A percentile compares a stretch with the other conserved stretches of the same genome.
These are phyloP conservation scores for Aspergillus alliaceus DNA, from an alignment of 2,329 filamentous ascomycete species.

Conservation along the genomic window DNA sequence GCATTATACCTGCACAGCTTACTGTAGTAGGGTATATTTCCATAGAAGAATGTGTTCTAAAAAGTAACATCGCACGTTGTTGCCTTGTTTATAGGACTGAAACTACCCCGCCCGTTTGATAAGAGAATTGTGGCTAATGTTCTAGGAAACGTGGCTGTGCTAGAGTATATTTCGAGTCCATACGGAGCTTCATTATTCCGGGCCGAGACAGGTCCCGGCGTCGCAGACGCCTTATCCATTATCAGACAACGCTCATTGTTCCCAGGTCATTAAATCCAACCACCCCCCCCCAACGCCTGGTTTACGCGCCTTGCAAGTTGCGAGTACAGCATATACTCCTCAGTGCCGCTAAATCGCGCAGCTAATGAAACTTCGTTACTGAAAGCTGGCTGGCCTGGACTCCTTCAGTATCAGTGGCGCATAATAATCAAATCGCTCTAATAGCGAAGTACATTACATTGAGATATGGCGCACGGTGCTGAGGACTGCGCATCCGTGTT, in stretches of 20 bases:
- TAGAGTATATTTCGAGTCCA: background rate
- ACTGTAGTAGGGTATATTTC: no score
- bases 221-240: background rate
- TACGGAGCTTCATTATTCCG: background rate
- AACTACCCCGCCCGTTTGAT: background rate
- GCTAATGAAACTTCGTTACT: background rate
- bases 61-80: background rate
- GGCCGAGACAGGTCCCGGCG: background rate
- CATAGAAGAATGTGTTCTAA: background rate
- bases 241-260: background rate
- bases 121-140: background rate
- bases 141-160: background rate
- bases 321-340: background rate
- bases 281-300: background rate
- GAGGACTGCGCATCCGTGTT: constrained; percentile 65
- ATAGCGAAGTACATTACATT: background rate
- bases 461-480: constrained; percentile 47
- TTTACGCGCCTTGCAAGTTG: background rate
- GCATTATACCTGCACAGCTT: no score
- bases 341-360: background rate
- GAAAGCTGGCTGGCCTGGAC: background rate
- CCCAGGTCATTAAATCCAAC: background rate
- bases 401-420: background rate
- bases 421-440: background rate
- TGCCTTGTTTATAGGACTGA: background rate